Evolutionary conservation across 495 filamentous ascomycete species (phyloP), one percentile per base, ranked within the genome.

Genomic region (Emericellopsis terricola): DNA sequence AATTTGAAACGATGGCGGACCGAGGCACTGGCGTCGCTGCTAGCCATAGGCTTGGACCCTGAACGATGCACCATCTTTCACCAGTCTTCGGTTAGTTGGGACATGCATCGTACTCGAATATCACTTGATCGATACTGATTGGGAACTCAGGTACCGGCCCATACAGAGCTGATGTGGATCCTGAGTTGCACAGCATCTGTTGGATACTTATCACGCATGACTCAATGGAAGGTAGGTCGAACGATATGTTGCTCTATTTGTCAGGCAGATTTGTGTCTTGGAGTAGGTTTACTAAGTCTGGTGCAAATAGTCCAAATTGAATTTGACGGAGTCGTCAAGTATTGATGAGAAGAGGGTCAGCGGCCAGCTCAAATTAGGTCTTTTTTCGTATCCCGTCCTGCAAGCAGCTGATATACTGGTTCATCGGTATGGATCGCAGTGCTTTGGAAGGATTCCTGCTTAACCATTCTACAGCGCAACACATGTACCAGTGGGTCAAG

Each of bases 91-190:
- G 79, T 80, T 49, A 2, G 47, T 44, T 15, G 3, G 6, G 13
- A 18, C 2, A 3, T 18, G 28, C 15, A 17, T 14, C 38, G 23
- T 6, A 26, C 6, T 26, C 6, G 3, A 13, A 15, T 16, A 16
- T 14, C 21, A 38, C 2, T 10, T 38, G 38, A 21, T 4, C 11
- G 19, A 33, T 15, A 32, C 21, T 15, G 30, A 10, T 15, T 32
- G n/a, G n/a, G n/a, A n/a, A n/a, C n/a, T 13, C 40, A 81, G 74
- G 75, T 93, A 8, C 68, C 71, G 7, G 72, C 71, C 16, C 89
- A 94, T 59, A 52, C 76, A 4, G 84, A 94, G 53, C 59, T 97
- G 41, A 87, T 89, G 72, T 97, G 91, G 89, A 91, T 96, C 39
- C 53, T 97, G 36, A 84, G 82, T 45, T 92, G 84, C 36, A 75